These are phyloP conservation scores for Umbelopsis sp. DNA, from an alignment of 192 early-diverging fungal genomes.

Conservation along the genomic window DNA sequence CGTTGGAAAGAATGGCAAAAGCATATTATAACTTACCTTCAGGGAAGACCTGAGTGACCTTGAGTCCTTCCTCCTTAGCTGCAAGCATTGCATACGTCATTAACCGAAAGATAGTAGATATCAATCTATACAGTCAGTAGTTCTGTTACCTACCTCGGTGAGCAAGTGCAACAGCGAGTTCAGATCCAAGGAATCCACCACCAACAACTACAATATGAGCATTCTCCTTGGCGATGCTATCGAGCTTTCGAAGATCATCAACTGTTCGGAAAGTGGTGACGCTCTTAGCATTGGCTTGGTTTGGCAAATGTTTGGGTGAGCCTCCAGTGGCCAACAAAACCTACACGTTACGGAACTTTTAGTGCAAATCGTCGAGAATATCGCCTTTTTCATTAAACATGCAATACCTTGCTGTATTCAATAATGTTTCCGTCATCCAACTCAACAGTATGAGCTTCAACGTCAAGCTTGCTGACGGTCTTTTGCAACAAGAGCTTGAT, in stretches of 20 bases:
- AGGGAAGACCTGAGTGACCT: conserved; percentile 64
- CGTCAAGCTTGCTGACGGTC: conserved; percentile 49
- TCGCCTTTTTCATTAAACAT: too few relatives aligned
- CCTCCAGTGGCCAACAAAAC: conserved; percentile 65
- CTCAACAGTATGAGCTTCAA: conserved; percentile 52
- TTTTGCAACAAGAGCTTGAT: conserved; percentile 50
- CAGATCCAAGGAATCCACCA: conserved; percentile 68
- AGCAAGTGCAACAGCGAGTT: conserved; percentile 60
- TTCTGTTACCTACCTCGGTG: conserved; percentile 40
- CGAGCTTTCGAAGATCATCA: conserved; percentile 55
- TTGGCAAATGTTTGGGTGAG: conserved; percentile 50
- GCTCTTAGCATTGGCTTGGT: conserved; percentile 30
- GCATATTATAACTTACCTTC: conserved; percentile 35
- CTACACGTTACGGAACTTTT: conserved; percentile 16
- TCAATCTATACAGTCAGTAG: too few relatives aligned
- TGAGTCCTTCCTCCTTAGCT: conserved; percentile 45
- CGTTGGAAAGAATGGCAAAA: background rate
- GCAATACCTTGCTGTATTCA: conserved; percentile 48
- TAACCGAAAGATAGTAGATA: too few relatives aligned
- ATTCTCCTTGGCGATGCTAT: conserved; percentile 40
- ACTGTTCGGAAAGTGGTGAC: conserved; percentile 61
- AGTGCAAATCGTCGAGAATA: too few relatives aligned
- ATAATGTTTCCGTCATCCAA: conserved; percentile 50
- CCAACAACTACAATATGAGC: conserved; percentile 61
- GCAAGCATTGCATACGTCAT: too few relatives aligned